Evolutionary conservation across 306 rosid species (phyloP), one percentile per base, ranked within the genome.

Genomic region (Cucumis hystrix): DNA sequence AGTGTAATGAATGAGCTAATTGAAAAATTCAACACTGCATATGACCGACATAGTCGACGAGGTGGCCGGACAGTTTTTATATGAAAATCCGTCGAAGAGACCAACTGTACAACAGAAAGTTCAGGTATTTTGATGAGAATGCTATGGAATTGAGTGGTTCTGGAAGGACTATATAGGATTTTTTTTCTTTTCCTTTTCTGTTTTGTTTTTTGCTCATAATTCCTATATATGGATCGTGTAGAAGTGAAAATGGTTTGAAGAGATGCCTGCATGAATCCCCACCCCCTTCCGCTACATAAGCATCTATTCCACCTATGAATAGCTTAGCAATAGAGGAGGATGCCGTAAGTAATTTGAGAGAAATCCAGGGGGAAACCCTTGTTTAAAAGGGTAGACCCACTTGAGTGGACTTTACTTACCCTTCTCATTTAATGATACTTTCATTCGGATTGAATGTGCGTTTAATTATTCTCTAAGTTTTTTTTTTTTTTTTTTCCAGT

Each of bases 21-120:
- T 15, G 79, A 58, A 20, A 75, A 75, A 80, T 89, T 89, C 84
- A 84, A 85, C 87, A 91, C 87, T n/a, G 97, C 99, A 13, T 92
- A 90, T 18, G 99, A 95, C 82, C 87, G 99, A 83, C 97, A 91
- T 82, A 89, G 86, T 84, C 89, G 97, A 85, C 88, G 99, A 79
- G 98, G 97, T 58, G 98, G 99, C 61, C 84, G 99, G 25, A 89
- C 96, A 60, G 89, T 93, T 77, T 92, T 90, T 83, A 88, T 92
- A 91, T 95, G 85, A 90, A 79, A 58, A 59, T 58, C 58, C 47
- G 12, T 74, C 59, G 63, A 57, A 12, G 28, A 13, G 20, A 75
- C 55, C 58, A 43, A 75, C 9, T 30, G 47, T 33, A 49, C 37
- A 28, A 52, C 63, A 52, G 17, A 52, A 73, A 54, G 41, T 30